These are phyloP conservation scores for Blastobotrys niveus DNA, from an alignment of 1,139 yeast genomes.

Conservation along the genomic window DNA sequence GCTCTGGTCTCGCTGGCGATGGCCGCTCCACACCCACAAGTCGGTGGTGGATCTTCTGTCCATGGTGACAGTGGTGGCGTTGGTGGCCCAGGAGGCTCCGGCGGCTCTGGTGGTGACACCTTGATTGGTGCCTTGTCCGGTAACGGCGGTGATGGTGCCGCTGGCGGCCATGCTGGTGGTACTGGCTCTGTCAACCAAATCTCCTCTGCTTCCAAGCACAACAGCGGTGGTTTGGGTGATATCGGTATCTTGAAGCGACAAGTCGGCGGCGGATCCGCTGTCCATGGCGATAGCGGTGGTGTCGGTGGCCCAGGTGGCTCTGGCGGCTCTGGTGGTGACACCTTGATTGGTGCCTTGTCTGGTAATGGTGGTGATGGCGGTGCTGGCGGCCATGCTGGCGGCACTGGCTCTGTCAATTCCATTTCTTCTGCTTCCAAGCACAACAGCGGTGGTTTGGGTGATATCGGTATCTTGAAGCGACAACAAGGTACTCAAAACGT, in stretches of 20 bases:
- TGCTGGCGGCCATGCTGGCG: not conserved
- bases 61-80: not conserved
- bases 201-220: too few relatives aligned
- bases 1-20: too few relatives aligned
- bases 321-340: constrained; percentile 1
- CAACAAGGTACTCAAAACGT: too few relatives aligned
- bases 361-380: not conserved
- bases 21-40: too few relatives aligned
- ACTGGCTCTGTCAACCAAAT: too few relatives aligned
- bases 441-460: not conserved
- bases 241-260: too few relatives aligned
- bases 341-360: not conserved
- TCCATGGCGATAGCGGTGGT: constrained; percentile 6
- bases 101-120: constrained; percentile 2
- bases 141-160: not conserved
- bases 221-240: too few relatives aligned
- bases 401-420: not conserved
- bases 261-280: too few relatives aligned
- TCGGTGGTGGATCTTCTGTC: not conserved
- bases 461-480: constrained; percentile 2
- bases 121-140: not conserved
- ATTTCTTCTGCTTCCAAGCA: not conserved
- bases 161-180: not conserved
- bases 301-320: constrained; percentile 9
- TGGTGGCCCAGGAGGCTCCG: constrained; percentile 3